phyloP scores from a whole-genome alignment of 2,329 filamentous ascomycete genomes.

The Colletotrichum euphorbiae region DNA sequence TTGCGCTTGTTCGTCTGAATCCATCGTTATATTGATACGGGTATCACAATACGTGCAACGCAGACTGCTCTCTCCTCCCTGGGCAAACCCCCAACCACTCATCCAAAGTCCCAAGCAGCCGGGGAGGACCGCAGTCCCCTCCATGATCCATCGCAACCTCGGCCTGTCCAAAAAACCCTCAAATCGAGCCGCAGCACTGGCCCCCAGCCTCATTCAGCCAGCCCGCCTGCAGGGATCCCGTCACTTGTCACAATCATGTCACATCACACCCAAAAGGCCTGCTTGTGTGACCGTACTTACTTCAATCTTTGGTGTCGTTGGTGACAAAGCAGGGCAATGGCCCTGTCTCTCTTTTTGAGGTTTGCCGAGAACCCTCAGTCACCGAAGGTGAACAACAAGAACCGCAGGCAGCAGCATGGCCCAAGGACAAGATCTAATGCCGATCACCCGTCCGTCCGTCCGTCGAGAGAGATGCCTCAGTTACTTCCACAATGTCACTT shows the following conservation, averaged over 20 bases:
- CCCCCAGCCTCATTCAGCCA: background rate
- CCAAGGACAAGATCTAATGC: too few relatives aligned
- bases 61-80: background rate
- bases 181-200: slow-evolving; percentile 9
- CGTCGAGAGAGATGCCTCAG: too few relatives aligned
- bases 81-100: slow-evolving; percentile 4
- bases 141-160: background rate
- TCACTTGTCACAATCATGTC: slow-evolving; percentile 31
- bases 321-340: too few relatives aligned
- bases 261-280: background rate
- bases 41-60: slow-evolving; percentile 6
- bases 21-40: background rate
- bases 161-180: background rate
- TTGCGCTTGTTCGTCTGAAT: background rate
- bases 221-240: slow-evolving; percentile 30
- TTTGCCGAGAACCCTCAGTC: background rate
- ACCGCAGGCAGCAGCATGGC: too few relatives aligned
- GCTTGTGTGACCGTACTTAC: background rate
- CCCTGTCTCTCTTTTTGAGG: background rate
- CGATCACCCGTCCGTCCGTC: too few relatives aligned
- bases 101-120: slow-evolving; percentile 5
- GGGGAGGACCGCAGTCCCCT: background rate
- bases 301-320: background rate
- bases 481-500: background rate
- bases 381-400: too few relatives aligned